These are phyloP conservation scores for Passiflora organensis DNA, from an alignment of 345 rosid genomes.

Conservation along the genomic window DNA sequence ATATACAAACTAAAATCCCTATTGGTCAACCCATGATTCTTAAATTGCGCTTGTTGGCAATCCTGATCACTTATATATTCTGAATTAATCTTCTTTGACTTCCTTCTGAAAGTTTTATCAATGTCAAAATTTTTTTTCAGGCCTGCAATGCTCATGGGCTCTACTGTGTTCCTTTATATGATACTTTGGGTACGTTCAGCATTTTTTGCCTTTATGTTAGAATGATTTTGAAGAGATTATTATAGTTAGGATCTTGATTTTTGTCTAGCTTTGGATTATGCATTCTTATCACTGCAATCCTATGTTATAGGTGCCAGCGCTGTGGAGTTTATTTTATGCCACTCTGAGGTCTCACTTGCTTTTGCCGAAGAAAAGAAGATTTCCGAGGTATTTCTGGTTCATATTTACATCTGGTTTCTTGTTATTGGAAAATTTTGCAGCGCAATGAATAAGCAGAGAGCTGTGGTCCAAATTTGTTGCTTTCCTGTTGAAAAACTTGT, in stretches of 20 bases:
- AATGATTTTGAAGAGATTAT: too few relatives aligned
- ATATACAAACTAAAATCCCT: background rate
- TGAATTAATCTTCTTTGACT: background rate
- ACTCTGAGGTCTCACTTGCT: slow-evolving; percentile 81
- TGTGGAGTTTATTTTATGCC: slow-evolving; percentile 76
- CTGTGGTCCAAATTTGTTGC: too few relatives aligned
- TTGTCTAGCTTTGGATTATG: background rate
- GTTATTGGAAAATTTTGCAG: background rate
- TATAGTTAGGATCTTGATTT: background rate
- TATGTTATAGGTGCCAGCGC: slow-evolving; percentile 78
- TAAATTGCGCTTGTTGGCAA: background rate
- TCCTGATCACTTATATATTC: slow-evolving; percentile 1
- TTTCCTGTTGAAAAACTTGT: too few relatives aligned
- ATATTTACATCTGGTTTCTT: slow-evolving; percentile 2
- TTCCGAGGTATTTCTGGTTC: slow-evolving; percentile 52
- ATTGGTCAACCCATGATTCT: background rate
- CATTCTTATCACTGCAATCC: slow-evolving; percentile 8
- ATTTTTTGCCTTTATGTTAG: too few relatives aligned
- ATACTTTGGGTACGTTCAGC: slow-evolving; percentile 71
- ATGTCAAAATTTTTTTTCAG: slow-evolving; percentile 35
- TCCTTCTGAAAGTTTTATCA: background rate
- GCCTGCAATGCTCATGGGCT: slow-evolving; percentile 99
- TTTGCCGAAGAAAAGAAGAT: slow-evolving; percentile 89
- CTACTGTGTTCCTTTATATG: slow-evolving; percentile 91
- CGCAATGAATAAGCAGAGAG: too few relatives aligned